Evolutionary conservation across 2,329 filamentous ascomycete genomes (phyloP).

Genomic region (Diaporthe sp.): DNA sequence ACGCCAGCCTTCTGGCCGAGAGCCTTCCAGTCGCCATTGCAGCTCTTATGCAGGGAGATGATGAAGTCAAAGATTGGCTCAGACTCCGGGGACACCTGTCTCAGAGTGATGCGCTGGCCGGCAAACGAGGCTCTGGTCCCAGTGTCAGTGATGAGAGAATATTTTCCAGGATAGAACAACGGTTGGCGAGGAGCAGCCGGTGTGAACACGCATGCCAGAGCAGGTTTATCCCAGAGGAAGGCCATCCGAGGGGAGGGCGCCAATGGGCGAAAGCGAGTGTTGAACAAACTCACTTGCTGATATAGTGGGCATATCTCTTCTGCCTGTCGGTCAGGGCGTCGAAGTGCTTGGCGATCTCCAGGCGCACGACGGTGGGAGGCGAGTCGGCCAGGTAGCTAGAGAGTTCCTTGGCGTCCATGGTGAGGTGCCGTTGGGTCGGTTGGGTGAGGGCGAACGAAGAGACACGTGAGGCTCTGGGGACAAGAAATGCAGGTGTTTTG

Average conservation of each 20-base stretch:
- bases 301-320: slow-evolving; percentile 92
- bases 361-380: slow-evolving; percentile 87
- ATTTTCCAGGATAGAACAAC: not conserved
- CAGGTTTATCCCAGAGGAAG: slow-evolving; percentile 33
- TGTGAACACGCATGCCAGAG: slow-evolving; percentile 5
- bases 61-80: slow-evolving; percentile 88
- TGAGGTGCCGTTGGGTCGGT: slow-evolving; percentile 47
- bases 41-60: slow-evolving; percentile 76
- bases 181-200: not conserved
- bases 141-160: slow-evolving; percentile 7
- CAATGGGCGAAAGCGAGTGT: not conserved
- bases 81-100: slow-evolving; percentile 86
- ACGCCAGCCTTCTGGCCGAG: slow-evolving; percentile 76
- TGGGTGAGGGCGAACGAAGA: slow-evolving; percentile 6
- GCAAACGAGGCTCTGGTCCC: slow-evolving; percentile 77
- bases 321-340: slow-evolving; percentile 80
- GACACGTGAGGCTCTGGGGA: slow-evolving; percentile 13
- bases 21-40: slow-evolving; percentile 78
- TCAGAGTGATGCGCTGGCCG: slow-evolving; percentile 82
- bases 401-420: slow-evolving; percentile 73
- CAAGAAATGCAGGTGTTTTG: slow-evolving; percentile 2
- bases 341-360: slow-evolving; percentile 95
- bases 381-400: slow-evolving; percentile 90
- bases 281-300: slow-evolving; percentile 75
- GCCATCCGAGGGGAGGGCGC: not conserved